Evolutionary conservation across 139 green algal genomes (phyloP).

Genomic region (Chara braunii): DNA sequence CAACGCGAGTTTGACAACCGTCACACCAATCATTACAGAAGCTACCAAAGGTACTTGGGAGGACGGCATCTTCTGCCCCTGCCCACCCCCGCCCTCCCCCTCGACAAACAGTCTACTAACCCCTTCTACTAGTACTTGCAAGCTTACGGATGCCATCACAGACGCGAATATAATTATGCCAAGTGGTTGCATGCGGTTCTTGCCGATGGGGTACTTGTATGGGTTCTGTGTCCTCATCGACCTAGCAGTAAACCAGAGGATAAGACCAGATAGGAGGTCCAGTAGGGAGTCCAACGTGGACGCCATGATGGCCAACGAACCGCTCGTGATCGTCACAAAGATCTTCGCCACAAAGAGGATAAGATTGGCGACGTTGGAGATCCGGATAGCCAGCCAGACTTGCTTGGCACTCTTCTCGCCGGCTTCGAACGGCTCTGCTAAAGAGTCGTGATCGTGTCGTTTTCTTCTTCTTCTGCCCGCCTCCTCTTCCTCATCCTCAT

Average conservation of each 20-base stretch:
- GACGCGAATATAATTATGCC: conserved; percentile 55
- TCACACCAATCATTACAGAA: conserved; percentile 38
- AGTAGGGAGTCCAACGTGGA: conserved; percentile 53
- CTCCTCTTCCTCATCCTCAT: no score
- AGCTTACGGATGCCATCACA: conserved; percentile 53
- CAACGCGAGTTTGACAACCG: conserved; percentile 45
- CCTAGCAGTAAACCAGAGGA: conserved; percentile 47
- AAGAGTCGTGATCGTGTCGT: no score
- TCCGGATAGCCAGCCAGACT: conserved; percentile 14
- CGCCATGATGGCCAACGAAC: conserved; percentile 49
- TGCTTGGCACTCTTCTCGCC: no score
- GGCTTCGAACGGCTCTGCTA: no score
- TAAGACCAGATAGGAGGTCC: conserved; percentile 49
- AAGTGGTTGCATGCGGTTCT: conserved; percentile 53
- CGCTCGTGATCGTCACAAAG: conserved; percentile 30
- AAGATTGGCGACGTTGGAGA: conserved; percentile 43
- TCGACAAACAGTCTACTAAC: conserved; percentile 5
- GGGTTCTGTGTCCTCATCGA: conserved; percentile 38
- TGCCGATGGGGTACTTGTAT: conserved; percentile 51
- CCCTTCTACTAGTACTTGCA: conserved; percentile 50
- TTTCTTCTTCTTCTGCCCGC: no score
- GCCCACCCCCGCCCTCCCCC: neutral
- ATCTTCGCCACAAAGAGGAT: conserved; percentile 48
- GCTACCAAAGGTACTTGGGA: neutral
- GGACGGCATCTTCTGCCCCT: neutral